Base-by-base conservation (phyloP, 2,329 filamentous ascomycete species). In the Gaeumannomyces sp. region DNA sequence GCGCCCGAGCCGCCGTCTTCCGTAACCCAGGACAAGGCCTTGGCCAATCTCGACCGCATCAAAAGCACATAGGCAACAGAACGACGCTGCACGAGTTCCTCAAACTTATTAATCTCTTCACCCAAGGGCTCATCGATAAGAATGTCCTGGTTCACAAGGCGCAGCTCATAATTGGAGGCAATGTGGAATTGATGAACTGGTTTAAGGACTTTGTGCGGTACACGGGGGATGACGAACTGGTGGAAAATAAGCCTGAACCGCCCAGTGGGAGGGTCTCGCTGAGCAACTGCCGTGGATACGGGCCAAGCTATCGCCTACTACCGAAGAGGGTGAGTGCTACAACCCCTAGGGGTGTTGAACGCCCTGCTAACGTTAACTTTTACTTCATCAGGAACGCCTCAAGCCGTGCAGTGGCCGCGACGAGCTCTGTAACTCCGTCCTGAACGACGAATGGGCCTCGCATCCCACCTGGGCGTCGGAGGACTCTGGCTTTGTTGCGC, bases 381-480 rank as follows among this genome's bases (percentile, higher is more conserved):
- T 27, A 27, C 14, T 13, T 35, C 29, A 50, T 63, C 50, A 85
- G 80, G 95, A 98, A 75, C 89, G 93, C 14, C 87, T 95, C 66
- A 96, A 96, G 79, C 87, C 90, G 0, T 99, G 95, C 79, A 95
- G 92, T 73, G 95, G 95, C 14, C 90, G 95, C 60, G 95, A 99
- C 73, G 93, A 97, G 75, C 88, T 99, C 70, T 99, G 95, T 78
- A 89, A 92, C 70, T 89, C 90, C 29, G 94, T 99, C 0, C 82
- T 99, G 64, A 99, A 99, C 69, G 95, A 99, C 71, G 92, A 97
- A 70, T 99, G 95, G 95, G 95, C 95, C 2, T 98, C 94, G 31
- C 95, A 99, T 77, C 95, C 95, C 4, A 99, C 95, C 0, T 99
- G 95, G 95, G 95, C 94, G 1, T 98, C 94, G 1, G 95, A 99